Evolutionary conservation across 352 stramenopile species (phyloP), one percentile per base, ranked within the genome.

Genomic region (Phytophthora cajani): DNA sequence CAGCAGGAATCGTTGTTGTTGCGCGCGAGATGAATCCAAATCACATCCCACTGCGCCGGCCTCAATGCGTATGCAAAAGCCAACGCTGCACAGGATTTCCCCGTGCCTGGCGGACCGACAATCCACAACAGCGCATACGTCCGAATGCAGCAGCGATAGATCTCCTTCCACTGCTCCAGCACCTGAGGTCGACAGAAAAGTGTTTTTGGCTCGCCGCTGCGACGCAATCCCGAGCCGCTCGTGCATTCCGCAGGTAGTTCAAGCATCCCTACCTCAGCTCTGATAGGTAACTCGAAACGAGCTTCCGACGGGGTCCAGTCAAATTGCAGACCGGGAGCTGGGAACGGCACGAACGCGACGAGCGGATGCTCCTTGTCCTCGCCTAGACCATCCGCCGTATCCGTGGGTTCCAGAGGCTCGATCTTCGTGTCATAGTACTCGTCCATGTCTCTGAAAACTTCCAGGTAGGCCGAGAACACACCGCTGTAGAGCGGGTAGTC

Each of bases 71-170:
- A 38, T 21, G 54, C 36, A n/a, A 61, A 61, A n/a, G 54, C 54
- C 9, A 61, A 21, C 4, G 58, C 44, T 64, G 58, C 10, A 16
- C 58, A 56, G 17, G 58, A 64, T 32, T 64, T 49, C n/a, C 44
- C 58, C 2, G 44, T 64, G 8, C 44, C 58, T 16, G 58, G 17
- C 9, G 44, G 58, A 14, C 58, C 58, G 2, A 56, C 58, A 11
- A 64, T 47, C 58, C 58, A 56, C 6, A 64, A 32, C 42, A 47
- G 25, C n/a, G 44, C 58, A 47, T 47, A 47, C 2, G 58, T 49
- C 38, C 32, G 27, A 14, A 64, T 64, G 2, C 10, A 33, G 44
- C 42, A 64, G 23, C 58, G 16, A 19, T 64, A 21, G 2, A 64
- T 64, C 21, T 64, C 27, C n/a, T 47, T 19, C 58, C 58, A 64